phyloP scores from a whole-genome alignment of 331 rosid genomes.

The Cydonia oblonga region DNA sequence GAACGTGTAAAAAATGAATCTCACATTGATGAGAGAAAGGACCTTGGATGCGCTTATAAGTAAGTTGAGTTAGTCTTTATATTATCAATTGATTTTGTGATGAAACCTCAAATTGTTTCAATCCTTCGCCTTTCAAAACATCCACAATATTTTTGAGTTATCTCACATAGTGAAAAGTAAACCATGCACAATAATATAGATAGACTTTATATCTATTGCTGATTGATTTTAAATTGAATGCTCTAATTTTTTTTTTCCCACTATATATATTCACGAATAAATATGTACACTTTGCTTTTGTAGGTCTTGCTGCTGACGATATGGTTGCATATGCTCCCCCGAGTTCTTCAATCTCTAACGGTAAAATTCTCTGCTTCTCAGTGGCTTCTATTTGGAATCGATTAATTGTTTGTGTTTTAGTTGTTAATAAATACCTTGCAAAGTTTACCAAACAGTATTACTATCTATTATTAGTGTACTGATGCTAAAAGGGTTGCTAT shows the following conservation, averaged over 20 bases:
- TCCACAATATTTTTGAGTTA: background rate
- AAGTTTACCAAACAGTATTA: background rate
- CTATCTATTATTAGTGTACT: background rate
- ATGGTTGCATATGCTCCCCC: slow-evolving; percentile 20
- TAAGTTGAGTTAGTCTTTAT: too few species aligned
- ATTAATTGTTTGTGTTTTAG: background rate
- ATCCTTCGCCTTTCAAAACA: background rate
- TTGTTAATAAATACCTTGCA: background rate
- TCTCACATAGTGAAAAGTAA: background rate
- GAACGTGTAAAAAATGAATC: too few species aligned
- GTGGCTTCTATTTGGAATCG: background rate
- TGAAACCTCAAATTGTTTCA: too few species aligned
- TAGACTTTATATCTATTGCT: background rate
- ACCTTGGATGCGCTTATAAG: too few species aligned
- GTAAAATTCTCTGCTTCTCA: background rate
- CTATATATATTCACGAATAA: background rate
- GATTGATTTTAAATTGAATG: background rate
- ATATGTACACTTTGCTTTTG: background rate
- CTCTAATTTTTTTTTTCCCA: background rate
- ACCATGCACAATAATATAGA: background rate
- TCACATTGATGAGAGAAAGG: too few species aligned
- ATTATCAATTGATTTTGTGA: too few species aligned
- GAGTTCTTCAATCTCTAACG: background rate
- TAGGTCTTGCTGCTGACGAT: slow-evolving; percentile 17
- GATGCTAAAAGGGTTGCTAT: background rate